phyloP scores from a whole-genome alignment of 208 protist genomes.

The Crithidia thermophila region DNA sequence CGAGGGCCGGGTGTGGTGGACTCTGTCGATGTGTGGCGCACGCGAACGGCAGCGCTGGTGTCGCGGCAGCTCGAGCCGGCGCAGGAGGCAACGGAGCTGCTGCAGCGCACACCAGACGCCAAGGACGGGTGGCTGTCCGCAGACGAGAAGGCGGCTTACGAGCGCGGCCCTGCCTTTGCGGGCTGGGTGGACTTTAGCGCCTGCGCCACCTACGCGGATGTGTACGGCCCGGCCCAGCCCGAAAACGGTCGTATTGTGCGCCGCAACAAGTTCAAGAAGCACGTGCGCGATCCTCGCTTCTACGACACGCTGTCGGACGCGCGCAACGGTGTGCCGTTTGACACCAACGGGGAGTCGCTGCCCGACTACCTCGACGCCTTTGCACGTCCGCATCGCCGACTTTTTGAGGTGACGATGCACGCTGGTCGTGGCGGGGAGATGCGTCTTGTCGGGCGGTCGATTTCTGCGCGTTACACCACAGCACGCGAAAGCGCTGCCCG shows the following conservation, averaged over 20 bases:
- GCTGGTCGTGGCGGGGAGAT: slow-evolving; percentile 32
- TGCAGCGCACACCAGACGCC: neutral
- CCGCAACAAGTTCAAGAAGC: slow-evolving; percentile 58
- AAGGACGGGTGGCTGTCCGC: slow-evolving; percentile 64
- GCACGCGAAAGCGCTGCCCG: slow-evolving; percentile 68
- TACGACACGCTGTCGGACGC: slow-evolving; percentile 79
- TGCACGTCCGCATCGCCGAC: slow-evolving; percentile 40
- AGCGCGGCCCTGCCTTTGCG: slow-evolving; percentile 63
- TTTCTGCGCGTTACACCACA: slow-evolving; percentile 63
- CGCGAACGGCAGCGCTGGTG: slow-evolving; percentile 47
- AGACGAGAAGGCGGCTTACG: slow-evolving; percentile 37
- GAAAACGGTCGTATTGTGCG: slow-evolving; percentile 59
- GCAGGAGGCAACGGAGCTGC: neutral
- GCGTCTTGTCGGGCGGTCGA: slow-evolving; percentile 52
- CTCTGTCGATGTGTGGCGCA: slow-evolving; percentile 51
- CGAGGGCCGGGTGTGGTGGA: slow-evolving; percentile 59
- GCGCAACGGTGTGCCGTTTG: slow-evolving; percentile 77
- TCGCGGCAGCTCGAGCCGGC: slow-evolving; percentile 33
- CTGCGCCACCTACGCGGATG: slow-evolving; percentile 51
- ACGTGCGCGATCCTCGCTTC: slow-evolving; percentile 79
- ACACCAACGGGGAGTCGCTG: slow-evolving; percentile 57
- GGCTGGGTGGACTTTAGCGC: slow-evolving; percentile 46
- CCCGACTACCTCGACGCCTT: slow-evolving; percentile 58
- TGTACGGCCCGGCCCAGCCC: slow-evolving; percentile 60
- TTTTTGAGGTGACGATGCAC: slow-evolving; percentile 85